Evolutionary conservation across 148 eudicot genomes (phyloP), one percentile per base, ranked within the genome.

Genomic region (Heliamphora exappendiculata): DNA sequence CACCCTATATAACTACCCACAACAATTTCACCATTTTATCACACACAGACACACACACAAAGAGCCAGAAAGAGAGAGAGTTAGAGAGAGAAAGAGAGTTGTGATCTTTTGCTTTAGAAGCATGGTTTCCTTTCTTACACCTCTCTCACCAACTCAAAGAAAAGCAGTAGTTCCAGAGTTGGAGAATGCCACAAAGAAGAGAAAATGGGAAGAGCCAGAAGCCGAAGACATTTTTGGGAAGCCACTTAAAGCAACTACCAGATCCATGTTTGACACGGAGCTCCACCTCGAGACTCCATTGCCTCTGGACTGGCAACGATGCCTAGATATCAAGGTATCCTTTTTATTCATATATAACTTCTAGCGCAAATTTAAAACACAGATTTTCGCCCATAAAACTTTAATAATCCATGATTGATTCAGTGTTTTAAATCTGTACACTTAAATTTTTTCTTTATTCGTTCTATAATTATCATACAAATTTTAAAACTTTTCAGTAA

Each of bases 281-380:
- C 87, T 86, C 5, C 85, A 83, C 33, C 88, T 82, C 42, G 86
- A 89, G 75, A 86, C 90, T 34, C 94, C 89, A 7, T 72, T 91
- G 60, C 92, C 96, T 7, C 86, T 82, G 7, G 96, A 88, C 79
- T 93, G 96, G 98, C 98, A 91, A 80, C 82, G 92, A 19, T 93
- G 93, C 73, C 96, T 93, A 31, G 92, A 93, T 78, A 91, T 93
- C 67, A 84, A 93, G 98, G 98, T 92, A 87, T 1, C 1, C 10
- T 20, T 24, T 0, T 10, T 42, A 50, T 50, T 17, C 54, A 42
- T 50, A 42, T 42, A 5, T 11, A 5, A 6, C 20, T n/a, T 54
- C 55, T 50, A 10, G 3, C 19, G 20, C 28, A n/a, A n/a, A n/a
- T n/a, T n/a, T n/a, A n/a, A n/a, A n/a, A n/a, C n/a, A n/a, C n/a